phyloP scores from a whole-genome alignment of 2,329 filamentous ascomycete species.

The Penicillium glabrum region DNA sequence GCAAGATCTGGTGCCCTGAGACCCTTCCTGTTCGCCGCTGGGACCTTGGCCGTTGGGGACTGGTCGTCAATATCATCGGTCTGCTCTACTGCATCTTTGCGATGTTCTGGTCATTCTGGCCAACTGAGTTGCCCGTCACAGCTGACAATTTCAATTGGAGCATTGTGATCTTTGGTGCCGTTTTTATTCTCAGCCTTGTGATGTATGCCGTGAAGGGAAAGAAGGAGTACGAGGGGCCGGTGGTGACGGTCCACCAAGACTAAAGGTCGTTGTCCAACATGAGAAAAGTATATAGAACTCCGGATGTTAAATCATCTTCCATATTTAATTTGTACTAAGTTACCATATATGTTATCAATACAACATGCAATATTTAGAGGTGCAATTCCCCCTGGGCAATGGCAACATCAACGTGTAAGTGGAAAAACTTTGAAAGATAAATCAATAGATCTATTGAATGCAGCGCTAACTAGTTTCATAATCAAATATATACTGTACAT shows the following conservation, averaged over 20 bases:
- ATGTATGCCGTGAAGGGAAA: conserved; percentile 40
- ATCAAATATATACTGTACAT: not conserved
- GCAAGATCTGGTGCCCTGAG: conserved; percentile 37
- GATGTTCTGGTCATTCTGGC: conserved; percentile 52
- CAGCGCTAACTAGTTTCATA: not conserved
- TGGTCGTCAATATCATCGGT: conserved; percentile 47
- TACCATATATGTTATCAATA: too few relatives aligned
- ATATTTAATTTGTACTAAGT: too few relatives aligned
- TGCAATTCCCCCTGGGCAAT: too few relatives aligned
- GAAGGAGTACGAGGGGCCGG: conserved; percentile 35
- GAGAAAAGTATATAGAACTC: too few relatives aligned
- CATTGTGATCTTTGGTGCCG: conserved; percentile 43
- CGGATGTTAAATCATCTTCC: too few relatives aligned
- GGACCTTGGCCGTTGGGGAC: conserved; percentile 45
- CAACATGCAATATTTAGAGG: too few relatives aligned
- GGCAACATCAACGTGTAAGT: too few relatives aligned
- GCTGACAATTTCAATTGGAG: conserved; percentile 52
- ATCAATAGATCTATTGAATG: too few relatives aligned
- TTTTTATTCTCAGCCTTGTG: conserved; percentile 40
- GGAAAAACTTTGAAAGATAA: too few relatives aligned
- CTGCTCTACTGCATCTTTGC: conserved; percentile 46
- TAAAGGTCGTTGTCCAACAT: not conserved
- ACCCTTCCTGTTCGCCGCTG: conserved; percentile 42
- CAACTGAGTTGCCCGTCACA: conserved; percentile 38
- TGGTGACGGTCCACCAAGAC: conserved; percentile 15